Evolutionary conservation across 768 basidiomycete species (phyloP).

Genomic region (Tulasnella calospora): DNA sequence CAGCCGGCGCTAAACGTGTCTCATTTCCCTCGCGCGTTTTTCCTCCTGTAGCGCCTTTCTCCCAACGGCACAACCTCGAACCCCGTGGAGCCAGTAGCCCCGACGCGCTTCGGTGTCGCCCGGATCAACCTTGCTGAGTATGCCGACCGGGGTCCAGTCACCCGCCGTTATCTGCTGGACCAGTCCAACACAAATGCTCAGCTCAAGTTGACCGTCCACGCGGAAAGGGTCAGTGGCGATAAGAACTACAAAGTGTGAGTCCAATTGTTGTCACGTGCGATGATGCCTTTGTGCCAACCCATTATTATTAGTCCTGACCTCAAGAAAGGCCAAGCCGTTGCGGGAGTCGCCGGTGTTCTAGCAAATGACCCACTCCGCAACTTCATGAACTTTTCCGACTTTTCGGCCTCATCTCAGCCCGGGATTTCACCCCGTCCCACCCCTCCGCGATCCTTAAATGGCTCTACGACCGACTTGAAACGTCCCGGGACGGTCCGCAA

Average conservation of each 20-base stretch:
- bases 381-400: background rate
- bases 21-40: background rate
- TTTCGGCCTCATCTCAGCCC: background rate
- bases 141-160: slow-evolving; percentile 52
- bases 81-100: slow-evolving; percentile 46
- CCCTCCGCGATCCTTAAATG: background rate
- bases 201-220: slow-evolving; percentile 62
- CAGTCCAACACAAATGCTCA: slow-evolving; percentile 78
- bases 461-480: background rate
- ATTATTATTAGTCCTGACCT: slow-evolving; percentile 47
- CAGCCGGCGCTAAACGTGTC: slow-evolving; percentile 6
- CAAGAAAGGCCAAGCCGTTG: slow-evolving; percentile 66
- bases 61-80: slow-evolving; percentile 47
- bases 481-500: background rate
- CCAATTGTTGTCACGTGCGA: background rate
- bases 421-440: slow-evolving; percentile 8
- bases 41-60: background rate
- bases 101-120: slow-evolving; percentile 59
- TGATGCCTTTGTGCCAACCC: background rate
- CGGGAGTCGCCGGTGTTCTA: slow-evolving; percentile 59
- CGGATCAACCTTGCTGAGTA: slow-evolving; percentile 73
- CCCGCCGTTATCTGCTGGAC: slow-evolving; percentile 60
- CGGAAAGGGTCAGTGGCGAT: slow-evolving; percentile 53
- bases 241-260: slow-evolving; percentile 47
- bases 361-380: slow-evolving; percentile 33